phyloP scores from a whole-genome alignment of 1,139 yeast species.

The Saccharomyces uvarum region DNA sequence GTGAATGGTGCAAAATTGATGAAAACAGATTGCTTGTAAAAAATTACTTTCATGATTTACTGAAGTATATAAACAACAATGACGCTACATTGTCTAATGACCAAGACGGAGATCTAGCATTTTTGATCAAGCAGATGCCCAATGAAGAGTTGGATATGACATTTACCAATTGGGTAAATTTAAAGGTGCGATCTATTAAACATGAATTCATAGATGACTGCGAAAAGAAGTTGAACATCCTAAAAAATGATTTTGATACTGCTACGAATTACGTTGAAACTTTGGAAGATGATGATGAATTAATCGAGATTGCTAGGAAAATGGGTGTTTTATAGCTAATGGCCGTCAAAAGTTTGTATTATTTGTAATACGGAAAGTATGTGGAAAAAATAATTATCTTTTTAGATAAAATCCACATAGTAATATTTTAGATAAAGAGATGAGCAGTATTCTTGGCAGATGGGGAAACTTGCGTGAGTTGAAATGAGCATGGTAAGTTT shows the following conservation, averaged over 20 bases:
- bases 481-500: background rate
- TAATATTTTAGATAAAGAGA: background rate
- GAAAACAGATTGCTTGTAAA: conserved; percentile 14
- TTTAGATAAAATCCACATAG: background rate
- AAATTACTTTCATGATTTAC: conserved; percentile 22
- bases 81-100: conserved; percentile 42
- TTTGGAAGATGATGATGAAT: conserved; percentile 15
- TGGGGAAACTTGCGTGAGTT: too few species aligned
- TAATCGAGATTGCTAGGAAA: conserved; percentile 15
- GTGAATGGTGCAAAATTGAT: conserved; percentile 5
- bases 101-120: conserved; percentile 53
- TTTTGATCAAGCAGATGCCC: conserved; percentile 62
- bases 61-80: conserved; percentile 23
- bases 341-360: background rate
- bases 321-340: conserved; percentile 6
- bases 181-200: conserved; percentile 39
- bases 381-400: background rate
- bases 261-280: conserved; percentile 9
- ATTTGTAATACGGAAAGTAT: background rate
- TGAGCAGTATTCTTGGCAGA: too few species aligned
- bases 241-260: conserved; percentile 21
- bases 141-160: conserved; percentile 62
- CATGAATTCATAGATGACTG: conserved; percentile 39
- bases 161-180: conserved; percentile 57
- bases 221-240: conserved; percentile 36